Evolutionary conservation across 2,329 filamentous ascomycete species (phyloP).

Genomic region (Bipolaris bicolor): DNA sequence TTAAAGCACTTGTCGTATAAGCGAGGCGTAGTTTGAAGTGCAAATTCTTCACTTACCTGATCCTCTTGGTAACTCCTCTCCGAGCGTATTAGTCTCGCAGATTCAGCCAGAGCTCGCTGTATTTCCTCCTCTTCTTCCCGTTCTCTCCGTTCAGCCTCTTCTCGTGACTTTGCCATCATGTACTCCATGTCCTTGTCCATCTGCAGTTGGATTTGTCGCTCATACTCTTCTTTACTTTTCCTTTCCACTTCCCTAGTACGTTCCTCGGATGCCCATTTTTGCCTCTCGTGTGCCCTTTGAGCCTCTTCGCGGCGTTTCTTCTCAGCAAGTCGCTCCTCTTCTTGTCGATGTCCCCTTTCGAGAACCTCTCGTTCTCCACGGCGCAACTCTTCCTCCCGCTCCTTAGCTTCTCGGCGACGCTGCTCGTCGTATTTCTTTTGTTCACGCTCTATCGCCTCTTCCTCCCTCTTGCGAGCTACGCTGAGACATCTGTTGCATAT

Average conservation of each 20-base stretch:
- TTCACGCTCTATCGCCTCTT: slow-evolving; percentile 19
- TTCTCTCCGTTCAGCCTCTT: slow-evolving; percentile 11
- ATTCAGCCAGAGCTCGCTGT: slow-evolving; percentile 14
- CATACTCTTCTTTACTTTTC: slow-evolving; percentile 12
- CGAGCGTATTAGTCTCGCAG: neutral
- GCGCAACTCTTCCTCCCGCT: slow-evolving; percentile 12
- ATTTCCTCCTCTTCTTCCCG: slow-evolving; percentile 17
- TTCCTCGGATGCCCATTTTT: slow-evolving; percentile 3
- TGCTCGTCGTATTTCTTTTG: slow-evolving; percentile 12
- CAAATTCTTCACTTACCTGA: slow-evolving; percentile 5
- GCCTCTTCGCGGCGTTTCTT: slow-evolving; percentile 3
- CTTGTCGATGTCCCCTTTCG: slow-evolving; percentile 7
- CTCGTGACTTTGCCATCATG: slow-evolving; percentile 17
- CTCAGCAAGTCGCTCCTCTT: slow-evolving; percentile 9
- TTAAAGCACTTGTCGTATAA: neutral
- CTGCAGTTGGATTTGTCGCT: slow-evolving; percentile 6
- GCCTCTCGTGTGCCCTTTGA: neutral
- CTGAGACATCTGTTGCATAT: slow-evolving; percentile 25
- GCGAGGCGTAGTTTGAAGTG: neutral
- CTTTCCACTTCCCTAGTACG: slow-evolving; percentile 2
- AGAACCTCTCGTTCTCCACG: slow-evolving; percentile 13
- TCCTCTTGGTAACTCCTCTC: slow-evolving; percentile 10
- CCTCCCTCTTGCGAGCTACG: slow-evolving; percentile 15
- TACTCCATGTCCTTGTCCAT: slow-evolving; percentile 16
- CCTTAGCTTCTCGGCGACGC: slow-evolving; percentile 16